These are phyloP conservation scores for Carex cristatella DNA, from an alignment of 176 grass and related monocot genomes.

Conservation along the genomic window DNA sequence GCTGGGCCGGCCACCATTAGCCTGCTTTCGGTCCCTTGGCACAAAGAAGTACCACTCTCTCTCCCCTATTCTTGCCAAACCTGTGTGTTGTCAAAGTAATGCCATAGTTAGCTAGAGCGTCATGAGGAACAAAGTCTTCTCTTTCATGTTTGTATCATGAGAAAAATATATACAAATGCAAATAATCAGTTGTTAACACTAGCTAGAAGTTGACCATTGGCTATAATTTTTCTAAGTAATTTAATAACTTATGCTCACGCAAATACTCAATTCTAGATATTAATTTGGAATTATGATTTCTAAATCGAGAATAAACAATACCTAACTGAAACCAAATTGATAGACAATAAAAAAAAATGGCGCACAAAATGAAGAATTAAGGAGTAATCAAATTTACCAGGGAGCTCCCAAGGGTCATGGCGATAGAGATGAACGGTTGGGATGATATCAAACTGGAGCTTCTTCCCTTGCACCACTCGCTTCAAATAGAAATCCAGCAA, in stretches of 20 bases:
- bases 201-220: background rate
- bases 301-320: background rate
- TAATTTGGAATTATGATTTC: background rate
- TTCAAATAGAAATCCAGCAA: slow-evolving; percentile 90
- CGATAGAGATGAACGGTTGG: slow-evolving; percentile 75
- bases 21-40: slow-evolving; percentile 60
- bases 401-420: slow-evolving; percentile 75
- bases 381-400: slow-evolving; percentile 12
- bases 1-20: slow-evolving; percentile 51
- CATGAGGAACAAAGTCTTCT: background rate
- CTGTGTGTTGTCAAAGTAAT: slow-evolving; percentile 18
- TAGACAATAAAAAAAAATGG: background rate
- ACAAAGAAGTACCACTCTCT: slow-evolving; percentile 99
- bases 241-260: background rate
- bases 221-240: background rate
- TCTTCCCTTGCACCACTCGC: slow-evolving; percentile 38
- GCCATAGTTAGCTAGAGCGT: background rate
- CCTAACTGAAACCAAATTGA: no score
- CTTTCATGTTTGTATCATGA: background rate
- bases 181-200: background rate
- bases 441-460: slow-evolving; percentile 82
- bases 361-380: background rate
- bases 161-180: background rate
- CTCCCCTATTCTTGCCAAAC: slow-evolving; percentile 65
- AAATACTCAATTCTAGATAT: background rate